Evolutionary conservation across 257 asterid genomes (phyloP).

Genomic region (Petrea volubilis): DNA sequence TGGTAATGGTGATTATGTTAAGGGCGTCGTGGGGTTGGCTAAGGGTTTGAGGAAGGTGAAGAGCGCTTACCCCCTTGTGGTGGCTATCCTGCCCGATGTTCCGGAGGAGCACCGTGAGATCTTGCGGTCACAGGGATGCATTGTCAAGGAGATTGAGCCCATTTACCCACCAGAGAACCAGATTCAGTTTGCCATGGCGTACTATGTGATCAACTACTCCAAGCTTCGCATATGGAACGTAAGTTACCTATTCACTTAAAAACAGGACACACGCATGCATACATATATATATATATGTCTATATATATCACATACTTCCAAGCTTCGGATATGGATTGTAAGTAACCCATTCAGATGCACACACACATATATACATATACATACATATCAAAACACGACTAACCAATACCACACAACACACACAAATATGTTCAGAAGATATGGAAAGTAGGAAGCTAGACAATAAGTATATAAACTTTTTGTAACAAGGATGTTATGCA

Average conservation of each 20-base stretch:
- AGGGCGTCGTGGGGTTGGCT: conserved; percentile 62
- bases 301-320: too few relatives aligned
- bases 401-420: too few relatives aligned
- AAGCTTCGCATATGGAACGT: conserved; percentile 65
- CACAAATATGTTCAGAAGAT: too few relatives aligned
- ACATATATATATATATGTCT: background rate
- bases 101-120: conserved; percentile 59
- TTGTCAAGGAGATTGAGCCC: conserved; percentile 54
- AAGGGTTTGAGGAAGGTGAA: conserved; percentile 62
- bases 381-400: too few relatives aligned
- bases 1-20: conserved; percentile 55
- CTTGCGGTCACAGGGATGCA: conserved; percentile 50
- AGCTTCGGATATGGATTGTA: too few relatives aligned
- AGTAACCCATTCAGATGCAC: too few relatives aligned
- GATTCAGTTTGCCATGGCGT: conserved; percentile 57
- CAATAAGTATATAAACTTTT: too few relatives aligned
- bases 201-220: conserved; percentile 64
- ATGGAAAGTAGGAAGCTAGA: too few relatives aligned
- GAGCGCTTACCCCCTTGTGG: conserved; percentile 61
- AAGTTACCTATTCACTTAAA: conserved; percentile 9
- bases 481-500: background rate
- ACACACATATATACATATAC: too few relatives aligned
- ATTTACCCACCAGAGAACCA: conserved; percentile 52
- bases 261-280: background rate
- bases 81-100: conserved; percentile 58